Conservation (phyloP, 2,329 filamentous ascomycete species). For the Ophiocordyceps camponoti-leonardi region DNA sequence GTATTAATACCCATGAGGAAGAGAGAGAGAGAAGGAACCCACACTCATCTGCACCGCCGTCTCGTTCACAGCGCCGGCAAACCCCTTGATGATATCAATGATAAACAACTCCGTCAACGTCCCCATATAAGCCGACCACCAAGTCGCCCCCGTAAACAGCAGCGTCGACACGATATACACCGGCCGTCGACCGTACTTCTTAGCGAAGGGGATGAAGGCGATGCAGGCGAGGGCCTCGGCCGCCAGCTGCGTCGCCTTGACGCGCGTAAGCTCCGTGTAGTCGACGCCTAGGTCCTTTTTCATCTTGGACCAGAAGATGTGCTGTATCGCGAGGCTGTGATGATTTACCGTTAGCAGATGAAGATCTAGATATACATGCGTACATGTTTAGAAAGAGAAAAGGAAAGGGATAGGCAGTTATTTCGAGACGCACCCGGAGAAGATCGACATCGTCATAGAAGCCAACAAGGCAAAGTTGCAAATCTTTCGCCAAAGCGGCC, state of each 20-base stretch:
- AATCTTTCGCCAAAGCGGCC: conserved; percentile 7
- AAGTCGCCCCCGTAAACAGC: conserved; percentile 7
- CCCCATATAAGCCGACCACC: conserved; percentile 9
- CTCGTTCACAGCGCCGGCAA: conserved; percentile 22
- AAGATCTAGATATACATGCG: too few species aligned
- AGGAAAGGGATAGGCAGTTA: not conserved
- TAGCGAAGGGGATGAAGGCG: conserved; percentile 16
- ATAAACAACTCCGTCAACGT: conserved; percentile 8
- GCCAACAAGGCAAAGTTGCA: conserved; percentile 8
- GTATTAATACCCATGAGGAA: too few species aligned
- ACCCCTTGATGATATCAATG: conserved; percentile 11
- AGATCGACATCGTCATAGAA: conserved; percentile 7
- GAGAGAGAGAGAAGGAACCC: not conserved
- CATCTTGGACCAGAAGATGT: conserved; percentile 7
- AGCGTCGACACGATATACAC: conserved; percentile 11
- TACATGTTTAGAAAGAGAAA: too few species aligned
- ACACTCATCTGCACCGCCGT: conserved; percentile 20
- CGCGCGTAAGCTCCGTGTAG: conserved; percentile 9
- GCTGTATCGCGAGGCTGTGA: conserved; percentile 4
- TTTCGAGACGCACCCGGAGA: conserved; percentile 4
- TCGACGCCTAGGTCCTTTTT: conserved; percentile 10
- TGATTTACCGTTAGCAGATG: too few species aligned
- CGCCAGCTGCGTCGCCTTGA: conserved; percentile 11
- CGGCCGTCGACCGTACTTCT: conserved; percentile 16
- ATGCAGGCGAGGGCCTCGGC: conserved; percentile 16